A percentile compares a stretch with the other conserved stretches of the same genome.
These are phyloP conservation scores for Funneliformis caledonium DNA, from an alignment of 371 early-diverging fungal species.

Conservation along the genomic window DNA sequence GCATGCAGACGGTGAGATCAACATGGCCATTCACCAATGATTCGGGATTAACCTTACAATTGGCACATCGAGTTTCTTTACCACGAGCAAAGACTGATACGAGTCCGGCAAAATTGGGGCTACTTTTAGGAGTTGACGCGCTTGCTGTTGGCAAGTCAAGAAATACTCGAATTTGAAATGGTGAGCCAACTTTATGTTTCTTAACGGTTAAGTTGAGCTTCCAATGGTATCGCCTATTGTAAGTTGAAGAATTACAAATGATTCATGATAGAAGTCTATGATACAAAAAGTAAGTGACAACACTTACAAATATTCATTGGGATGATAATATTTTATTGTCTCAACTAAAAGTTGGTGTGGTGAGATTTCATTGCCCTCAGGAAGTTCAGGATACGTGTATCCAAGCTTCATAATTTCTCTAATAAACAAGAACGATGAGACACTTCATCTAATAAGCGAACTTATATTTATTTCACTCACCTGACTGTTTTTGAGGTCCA, in stretches of 20 bases:
- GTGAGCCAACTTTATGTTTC: not conserved
- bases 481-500: slow-evolving; percentile 17
- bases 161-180: slow-evolving; percentile 18
- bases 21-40: not conserved
- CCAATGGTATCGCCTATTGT: not conserved
- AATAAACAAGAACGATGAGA: not conserved
- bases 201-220: not conserved
- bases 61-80: slow-evolving; percentile 4
- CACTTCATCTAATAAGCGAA: not conserved
- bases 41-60: not conserved
- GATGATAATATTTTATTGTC: slow-evolving; percentile 20
- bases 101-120: slow-evolving; percentile 11
- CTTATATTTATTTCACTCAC: not conserved
- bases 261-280: not conserved
- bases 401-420: not conserved
- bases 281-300: not conserved
- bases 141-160: not conserved
- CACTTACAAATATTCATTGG: slow-evolving; percentile 2
- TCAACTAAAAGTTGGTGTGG: not conserved
- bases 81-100: slow-evolving; percentile 19
- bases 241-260: not conserved
- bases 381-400: not conserved
- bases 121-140: not conserved
- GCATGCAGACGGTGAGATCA: slow-evolving; percentile 18
- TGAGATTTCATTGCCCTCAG: too few relatives aligned